Percentiles rank a stretch among this genome's conserved stretches.
Evolutionary conservation across 2,329 filamentous ascomycete species (phyloP).

Genomic region (Aspergillus sp.): DNA sequence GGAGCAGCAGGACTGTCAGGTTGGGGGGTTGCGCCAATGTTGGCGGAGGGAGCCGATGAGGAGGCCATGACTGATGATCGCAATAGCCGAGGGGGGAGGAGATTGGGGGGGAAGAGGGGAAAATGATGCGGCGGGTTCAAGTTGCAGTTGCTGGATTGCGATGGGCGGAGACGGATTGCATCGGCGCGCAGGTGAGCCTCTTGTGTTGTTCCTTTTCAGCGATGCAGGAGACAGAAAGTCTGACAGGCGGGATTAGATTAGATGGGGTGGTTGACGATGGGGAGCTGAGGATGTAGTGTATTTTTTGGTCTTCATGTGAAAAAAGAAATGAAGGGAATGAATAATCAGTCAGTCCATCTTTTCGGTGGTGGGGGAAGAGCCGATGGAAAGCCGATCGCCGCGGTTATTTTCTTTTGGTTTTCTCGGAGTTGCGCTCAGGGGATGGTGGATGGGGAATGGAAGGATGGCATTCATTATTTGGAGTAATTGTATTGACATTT

Average conservation of each 20-base stretch:
- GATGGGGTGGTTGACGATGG: background rate
- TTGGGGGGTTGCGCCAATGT: slow-evolving; percentile 9
- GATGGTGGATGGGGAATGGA: background rate
- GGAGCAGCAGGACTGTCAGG: background rate
- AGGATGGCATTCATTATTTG: background rate
- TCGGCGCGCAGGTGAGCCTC: background rate
- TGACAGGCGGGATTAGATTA: background rate
- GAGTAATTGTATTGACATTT: background rate
- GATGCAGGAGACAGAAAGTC: background rate
- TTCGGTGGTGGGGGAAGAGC: background rate
- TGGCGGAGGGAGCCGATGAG: slow-evolving; percentile 14
- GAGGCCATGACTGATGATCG: slow-evolving; percentile 13
- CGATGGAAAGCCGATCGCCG: slow-evolving; percentile 8
- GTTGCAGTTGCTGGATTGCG: background rate
- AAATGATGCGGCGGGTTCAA: slow-evolving; percentile 6
- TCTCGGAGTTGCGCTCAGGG: background rate
- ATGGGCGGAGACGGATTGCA: background rate
- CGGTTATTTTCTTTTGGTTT: background rate
- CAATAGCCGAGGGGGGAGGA: slow-evolving; percentile 2
- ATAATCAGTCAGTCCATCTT: slow-evolving; percentile 7
- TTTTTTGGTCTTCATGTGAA: slow-evolving; percentile 2
- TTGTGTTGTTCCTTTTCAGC: background rate
- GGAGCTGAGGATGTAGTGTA: too few relatives aligned
- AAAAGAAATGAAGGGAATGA: background rate
- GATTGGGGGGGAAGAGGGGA: background rate